phyloP scores from a whole-genome alignment of 441 rosid genomes.

The Lepidium campestre region DNA sequence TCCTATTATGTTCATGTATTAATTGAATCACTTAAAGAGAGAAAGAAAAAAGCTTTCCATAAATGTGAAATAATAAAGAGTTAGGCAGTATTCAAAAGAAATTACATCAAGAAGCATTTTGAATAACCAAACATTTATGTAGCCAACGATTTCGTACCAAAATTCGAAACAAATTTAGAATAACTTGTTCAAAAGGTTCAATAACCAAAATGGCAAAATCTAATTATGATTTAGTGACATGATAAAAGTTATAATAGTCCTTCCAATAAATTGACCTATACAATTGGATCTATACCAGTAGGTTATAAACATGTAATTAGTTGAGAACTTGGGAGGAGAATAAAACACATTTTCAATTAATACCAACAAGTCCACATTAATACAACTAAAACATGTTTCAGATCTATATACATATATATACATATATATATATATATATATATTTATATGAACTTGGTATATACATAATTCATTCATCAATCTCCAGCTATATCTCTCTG shows the following conservation, averaged over 20 bases:
- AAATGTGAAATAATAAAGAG: neutral
- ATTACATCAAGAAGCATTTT: neutral
- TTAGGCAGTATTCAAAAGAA: neutral
- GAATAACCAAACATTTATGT: neutral
- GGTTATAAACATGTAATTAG: slow-evolving; percentile 22
- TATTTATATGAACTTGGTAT: neutral
- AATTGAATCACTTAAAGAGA: neutral
- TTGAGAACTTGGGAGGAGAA: slow-evolving; percentile 23
- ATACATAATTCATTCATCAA: neutral
- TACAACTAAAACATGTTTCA: slow-evolving; percentile 17
- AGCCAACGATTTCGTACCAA: neutral
- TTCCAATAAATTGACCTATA: slow-evolving; percentile 20
- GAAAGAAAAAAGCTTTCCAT: neutral
- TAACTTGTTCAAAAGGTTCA: neutral
- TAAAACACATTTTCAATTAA: slow-evolving; percentile 13
- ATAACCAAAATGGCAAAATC: neutral
- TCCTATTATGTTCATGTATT: neutral
- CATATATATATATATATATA: too few species aligned
- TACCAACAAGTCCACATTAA: slow-evolving; percentile 13
- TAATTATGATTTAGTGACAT: too few species aligned
- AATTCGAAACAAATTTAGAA: neutral
- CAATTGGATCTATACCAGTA: neutral
- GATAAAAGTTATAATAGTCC: neutral
- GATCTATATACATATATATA: slow-evolving; percentile 5
- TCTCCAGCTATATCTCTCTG: neutral